Evolutionary conservation across 2,329 filamentous ascomycete species (phyloP).

Genomic region (Aspergillus versicolor): DNA sequence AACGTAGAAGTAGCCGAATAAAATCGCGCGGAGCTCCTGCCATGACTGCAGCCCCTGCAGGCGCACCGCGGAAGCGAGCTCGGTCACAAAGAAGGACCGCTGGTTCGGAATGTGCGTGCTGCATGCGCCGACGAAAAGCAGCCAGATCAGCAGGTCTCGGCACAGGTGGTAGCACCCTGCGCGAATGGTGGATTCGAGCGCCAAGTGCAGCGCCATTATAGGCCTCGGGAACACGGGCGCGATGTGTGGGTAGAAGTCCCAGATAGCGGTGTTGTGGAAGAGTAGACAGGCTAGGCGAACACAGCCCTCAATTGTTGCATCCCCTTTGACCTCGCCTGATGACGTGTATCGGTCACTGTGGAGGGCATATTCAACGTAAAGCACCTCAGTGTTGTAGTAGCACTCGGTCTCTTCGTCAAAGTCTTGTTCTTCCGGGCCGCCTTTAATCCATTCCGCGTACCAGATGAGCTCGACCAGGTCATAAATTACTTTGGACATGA

Average conservation of each 20-base stretch:
- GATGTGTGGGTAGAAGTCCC: constrained; percentile 39
- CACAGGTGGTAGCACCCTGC: constrained; percentile 33
- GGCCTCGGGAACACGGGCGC: constrained; percentile 36
- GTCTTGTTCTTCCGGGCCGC: constrained; percentile 25
- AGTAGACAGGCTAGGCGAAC: constrained; percentile 38
- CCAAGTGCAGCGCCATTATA: constrained; percentile 31
- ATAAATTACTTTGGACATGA: constrained; percentile 33
- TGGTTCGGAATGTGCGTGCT: constrained; percentile 26
- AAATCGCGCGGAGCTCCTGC: constrained; percentile 32
- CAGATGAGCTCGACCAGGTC: constrained; percentile 36
- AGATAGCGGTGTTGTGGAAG: constrained; percentile 41
- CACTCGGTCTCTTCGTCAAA: constrained; percentile 38
- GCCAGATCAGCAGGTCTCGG: constrained; percentile 36
- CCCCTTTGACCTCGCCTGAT: constrained; percentile 33
- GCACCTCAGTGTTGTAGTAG: constrained; percentile 42
- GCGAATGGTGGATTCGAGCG: constrained; percentile 33
- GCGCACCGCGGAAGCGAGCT: constrained; percentile 29
- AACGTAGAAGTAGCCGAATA: constrained; percentile 37
- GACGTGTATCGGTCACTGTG: constrained; percentile 37
- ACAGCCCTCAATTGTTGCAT: constrained; percentile 39
- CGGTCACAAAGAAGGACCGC: constrained; percentile 32
- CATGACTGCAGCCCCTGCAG: constrained; percentile 31
- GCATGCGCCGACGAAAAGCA: constrained; percentile 37
- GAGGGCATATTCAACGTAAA: constrained; percentile 39
- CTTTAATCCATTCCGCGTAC: constrained; percentile 40